Evolutionary conservation across 1,284 basidiomycete genomes (phyloP).

Genomic region (Microbotryum violaceum): DNA sequence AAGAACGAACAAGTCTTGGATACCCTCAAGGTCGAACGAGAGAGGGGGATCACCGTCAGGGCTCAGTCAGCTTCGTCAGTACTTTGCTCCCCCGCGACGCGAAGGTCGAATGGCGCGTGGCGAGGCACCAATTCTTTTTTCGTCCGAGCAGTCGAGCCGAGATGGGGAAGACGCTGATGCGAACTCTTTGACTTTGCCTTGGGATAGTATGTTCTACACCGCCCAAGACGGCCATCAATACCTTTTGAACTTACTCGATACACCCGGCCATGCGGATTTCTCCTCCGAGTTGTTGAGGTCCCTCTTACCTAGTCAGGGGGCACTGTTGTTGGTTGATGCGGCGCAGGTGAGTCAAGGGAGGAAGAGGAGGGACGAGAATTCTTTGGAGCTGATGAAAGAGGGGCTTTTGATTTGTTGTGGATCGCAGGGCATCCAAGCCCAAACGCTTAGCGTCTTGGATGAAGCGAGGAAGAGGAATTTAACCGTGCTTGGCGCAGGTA

Average conservation of each 20-base stretch:
- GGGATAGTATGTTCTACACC: constrained; percentile 52
- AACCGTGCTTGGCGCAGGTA: constrained; percentile 79
- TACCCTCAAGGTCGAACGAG: constrained; percentile 91
- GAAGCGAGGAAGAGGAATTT: constrained; percentile 74
- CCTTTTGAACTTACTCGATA: constrained; percentile 93
- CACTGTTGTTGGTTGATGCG: constrained; percentile 82
- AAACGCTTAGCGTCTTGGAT: constrained; percentile 91
- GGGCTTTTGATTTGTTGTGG: not conserved
- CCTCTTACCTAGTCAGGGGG: constrained; percentile 87
- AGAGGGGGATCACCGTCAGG: constrained; percentile 80
- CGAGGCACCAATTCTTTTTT: not conserved
- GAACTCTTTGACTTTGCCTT: not conserved
- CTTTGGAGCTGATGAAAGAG: not conserved
- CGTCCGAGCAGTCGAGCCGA: constrained; percentile 4
- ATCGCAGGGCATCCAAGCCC: constrained; percentile 84
- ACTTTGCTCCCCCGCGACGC: not conserved
- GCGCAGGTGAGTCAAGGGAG: constrained; percentile 50
- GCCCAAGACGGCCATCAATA: constrained; percentile 53
- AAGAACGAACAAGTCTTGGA: constrained; percentile 84
- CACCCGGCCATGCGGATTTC: constrained; percentile 95
- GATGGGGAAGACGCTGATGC: not conserved
- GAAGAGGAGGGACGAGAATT: constrained; percentile 7
- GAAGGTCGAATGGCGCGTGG: not conserved
- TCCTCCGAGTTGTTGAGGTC: constrained; percentile 92
- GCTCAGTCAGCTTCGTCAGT: constrained; percentile 76